phyloP scores from a whole-genome alignment of 495 filamentous ascomycete genomes.

The Filosporella fistucella region DNA sequence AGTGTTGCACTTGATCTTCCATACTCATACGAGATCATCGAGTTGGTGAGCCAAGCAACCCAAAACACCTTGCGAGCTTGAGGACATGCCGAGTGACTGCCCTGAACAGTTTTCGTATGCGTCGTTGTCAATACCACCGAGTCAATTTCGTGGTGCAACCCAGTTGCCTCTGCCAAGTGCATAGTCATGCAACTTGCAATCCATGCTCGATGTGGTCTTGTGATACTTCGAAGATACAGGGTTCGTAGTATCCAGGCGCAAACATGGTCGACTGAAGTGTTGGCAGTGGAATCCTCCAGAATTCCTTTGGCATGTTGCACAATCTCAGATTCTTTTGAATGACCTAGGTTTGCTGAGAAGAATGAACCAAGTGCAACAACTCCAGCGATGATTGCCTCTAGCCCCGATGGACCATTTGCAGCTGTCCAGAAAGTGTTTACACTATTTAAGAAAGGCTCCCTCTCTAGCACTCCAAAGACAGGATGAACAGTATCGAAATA shows the following conservation, averaged over 20 bases:
- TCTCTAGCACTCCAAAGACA: constrained; percentile 43
- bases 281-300: constrained; percentile 36
- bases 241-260: constrained; percentile 48
- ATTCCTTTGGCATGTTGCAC: constrained; percentile 36
- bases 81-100: constrained; percentile 26
- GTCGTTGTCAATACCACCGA: constrained; percentile 1
- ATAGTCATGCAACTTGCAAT: constrained; percentile 51
- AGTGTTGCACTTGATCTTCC: constrained; percentile 37
- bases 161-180: constrained; percentile 45
- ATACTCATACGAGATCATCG: constrained; percentile 48
- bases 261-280: constrained; percentile 29
- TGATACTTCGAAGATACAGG: constrained; percentile 46
- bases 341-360: constrained; percentile 36
- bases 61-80: constrained; percentile 39
- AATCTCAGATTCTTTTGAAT: constrained; percentile 30
- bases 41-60: constrained; percentile 42
- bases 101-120: neutral
- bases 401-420: constrained; percentile 9
- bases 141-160: constrained; percentile 36
- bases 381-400: constrained; percentile 41
- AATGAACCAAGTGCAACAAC: constrained; percentile 42
- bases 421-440: constrained; percentile 32
- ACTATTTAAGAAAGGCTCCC: constrained; percentile 23
- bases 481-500: constrained; percentile 45
- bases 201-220: constrained; percentile 46